A percentile compares a stretch with the other conserved stretches of the same genome.
These are phyloP conservation scores for Sclerospora graminicola DNA, from an alignment of 352 stramenopile genomes.

Conservation along the genomic window DNA sequence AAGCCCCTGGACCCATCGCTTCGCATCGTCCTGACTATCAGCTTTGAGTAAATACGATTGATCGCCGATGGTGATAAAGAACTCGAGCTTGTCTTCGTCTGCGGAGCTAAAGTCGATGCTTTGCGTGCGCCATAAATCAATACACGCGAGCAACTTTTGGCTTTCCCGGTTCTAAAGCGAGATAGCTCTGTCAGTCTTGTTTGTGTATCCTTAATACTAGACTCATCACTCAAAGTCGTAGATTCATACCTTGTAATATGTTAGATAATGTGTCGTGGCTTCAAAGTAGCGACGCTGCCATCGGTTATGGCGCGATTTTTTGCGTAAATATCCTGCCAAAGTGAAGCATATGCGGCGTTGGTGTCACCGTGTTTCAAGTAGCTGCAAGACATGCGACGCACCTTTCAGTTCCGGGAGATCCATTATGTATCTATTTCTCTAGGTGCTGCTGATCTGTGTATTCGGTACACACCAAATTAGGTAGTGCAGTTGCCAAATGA, in stretches of 20 bases:
- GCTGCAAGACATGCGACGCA: no score
- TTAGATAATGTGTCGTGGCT: conserved; percentile 95
- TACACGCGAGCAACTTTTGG: conserved; percentile 81
- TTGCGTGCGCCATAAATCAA: conserved; percentile 81
- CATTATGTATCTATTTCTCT: conserved; percentile 35
- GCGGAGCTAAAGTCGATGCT: conserved; percentile 56
- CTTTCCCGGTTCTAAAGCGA: conserved; percentile 56
- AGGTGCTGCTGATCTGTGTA: no score
- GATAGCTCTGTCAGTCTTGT: neutral
- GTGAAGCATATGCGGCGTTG: neutral
- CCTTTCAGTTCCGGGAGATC: conserved; percentile 78
- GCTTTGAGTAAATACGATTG: conserved; percentile 82
- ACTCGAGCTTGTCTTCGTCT: conserved; percentile 58
- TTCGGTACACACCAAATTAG: no score
- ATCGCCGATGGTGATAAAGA: conserved; percentile 79
- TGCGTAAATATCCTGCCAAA: conserved; percentile 87
- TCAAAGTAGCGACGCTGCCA: conserved; percentile 98
- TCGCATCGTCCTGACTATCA: conserved; percentile 55
- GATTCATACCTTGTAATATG: conserved; percentile 93
- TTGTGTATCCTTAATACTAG: neutral
- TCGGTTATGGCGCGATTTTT: conserved; percentile 87
- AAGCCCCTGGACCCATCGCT: conserved; percentile 39
- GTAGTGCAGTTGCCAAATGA: no score
- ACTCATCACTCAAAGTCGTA: neutral
- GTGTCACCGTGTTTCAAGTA: no score